Evolutionary conservation across 208 protist genomes (phyloP), one percentile per base, ranked within the genome.

Genomic region (Acanthamoeba lenticulata): DNA sequence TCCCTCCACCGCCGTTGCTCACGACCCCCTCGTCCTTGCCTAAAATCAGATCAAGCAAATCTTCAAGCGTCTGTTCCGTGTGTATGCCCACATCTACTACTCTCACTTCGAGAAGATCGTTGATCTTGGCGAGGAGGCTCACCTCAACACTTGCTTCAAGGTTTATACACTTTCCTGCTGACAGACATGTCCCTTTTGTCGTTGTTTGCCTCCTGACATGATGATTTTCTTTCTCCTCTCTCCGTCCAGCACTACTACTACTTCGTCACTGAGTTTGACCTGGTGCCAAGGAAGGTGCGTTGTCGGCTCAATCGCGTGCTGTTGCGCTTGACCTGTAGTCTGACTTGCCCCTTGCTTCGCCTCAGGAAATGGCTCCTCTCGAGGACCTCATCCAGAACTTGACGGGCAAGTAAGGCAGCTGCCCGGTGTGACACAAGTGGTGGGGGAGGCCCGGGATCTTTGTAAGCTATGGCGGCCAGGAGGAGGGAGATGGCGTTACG

Each of bases 1-100:
- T 77, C 24, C 19, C 3, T 19, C 17, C 6, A 57, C 44, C 72
- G 32, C 7, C 27, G 6, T 45, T 15, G 5, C 36, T 47, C 15
- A 42, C n/a, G 55, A 27, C 13, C n/a, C 44, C 27, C 32, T 11
- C 65, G 79, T 36, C 81, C 86, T 47, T 79, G 6, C 42, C 19
- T 38, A 11, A 29, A 21, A 40, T 3, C 55, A 94, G 44, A 55
- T 45, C 32, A 69, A 49, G 24, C 29, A 94, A 38, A 99, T 99
- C 24, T 99, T 99, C 96, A 98, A 99, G 69, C 95, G 99, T 38
- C 97, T 99, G 24, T 99, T 99, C 95, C 97, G 99, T 49, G 98
- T 99, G 1, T 99, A 99, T 95, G 99, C 98, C 21, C 99, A 99
- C 93, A 99, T 99, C 62, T 99, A 99, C 95, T 98, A 99, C 96